Percentiles rank a stretch among this genome's conserved stretches.
Conservation (phyloP, 2,329 filamentous ascomycete genomes). For the Lithohypha guttulata region DNA sequence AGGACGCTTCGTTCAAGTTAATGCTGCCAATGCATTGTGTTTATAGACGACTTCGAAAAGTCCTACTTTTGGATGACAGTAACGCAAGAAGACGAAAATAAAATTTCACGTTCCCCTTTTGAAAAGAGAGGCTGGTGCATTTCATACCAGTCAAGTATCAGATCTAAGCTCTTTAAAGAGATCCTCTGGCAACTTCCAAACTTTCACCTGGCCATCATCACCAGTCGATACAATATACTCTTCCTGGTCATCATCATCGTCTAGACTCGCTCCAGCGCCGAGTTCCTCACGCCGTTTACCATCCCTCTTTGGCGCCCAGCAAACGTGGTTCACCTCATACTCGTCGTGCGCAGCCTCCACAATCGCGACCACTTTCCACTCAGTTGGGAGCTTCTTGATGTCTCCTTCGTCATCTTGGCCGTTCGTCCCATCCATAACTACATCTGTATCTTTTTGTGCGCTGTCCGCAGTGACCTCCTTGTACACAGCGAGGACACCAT, state of each 20-base stretch:
- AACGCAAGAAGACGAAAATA: too few species aligned
- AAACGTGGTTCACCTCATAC: constrained; percentile 87
- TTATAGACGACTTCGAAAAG: too few species aligned
- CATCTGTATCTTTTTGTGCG: constrained; percentile 22
- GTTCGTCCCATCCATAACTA: constrained; percentile 15
- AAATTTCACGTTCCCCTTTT: too few species aligned
- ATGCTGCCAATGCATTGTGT: too few species aligned
- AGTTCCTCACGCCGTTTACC: constrained; percentile 39
- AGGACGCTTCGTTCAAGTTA: too few species aligned
- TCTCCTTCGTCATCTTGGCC: constrained; percentile 10
- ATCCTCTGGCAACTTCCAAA: constrained; percentile 50
- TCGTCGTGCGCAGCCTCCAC: constrained; percentile 71
- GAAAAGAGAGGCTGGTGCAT: too few species aligned
- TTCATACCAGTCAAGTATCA: too few species aligned
- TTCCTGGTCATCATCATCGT: constrained; percentile 41
- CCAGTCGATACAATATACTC: constrained; percentile 86
- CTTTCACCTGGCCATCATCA: constrained; percentile 77
- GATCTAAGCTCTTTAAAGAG: constrained; percentile 3
- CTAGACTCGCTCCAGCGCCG: not conserved
- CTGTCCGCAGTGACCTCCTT: constrained; percentile 16
- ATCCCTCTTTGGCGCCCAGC: constrained; percentile 75
- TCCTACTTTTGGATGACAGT: too few species aligned
- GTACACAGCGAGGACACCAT: constrained; percentile 72
- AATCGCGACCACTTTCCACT: constrained; percentile 64
- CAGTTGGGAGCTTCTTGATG: constrained; percentile 28